Percentiles rank a stretch among this genome's conserved stretches.
Evolutionary conservation across 345 rosid species (phyloP).

Genomic region (Pistacia vera): DNA sequence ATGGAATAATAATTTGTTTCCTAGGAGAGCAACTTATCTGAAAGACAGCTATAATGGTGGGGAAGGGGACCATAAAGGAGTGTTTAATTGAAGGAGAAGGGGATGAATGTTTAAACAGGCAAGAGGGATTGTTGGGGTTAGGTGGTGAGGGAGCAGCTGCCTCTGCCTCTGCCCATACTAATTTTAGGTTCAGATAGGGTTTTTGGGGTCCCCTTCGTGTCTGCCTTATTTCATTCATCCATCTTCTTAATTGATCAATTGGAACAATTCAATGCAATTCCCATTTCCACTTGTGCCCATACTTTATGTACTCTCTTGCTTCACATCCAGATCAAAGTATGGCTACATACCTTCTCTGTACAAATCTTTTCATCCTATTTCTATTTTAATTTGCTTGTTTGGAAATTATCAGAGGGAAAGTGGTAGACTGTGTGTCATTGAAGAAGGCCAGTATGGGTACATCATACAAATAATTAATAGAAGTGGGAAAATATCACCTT

Average conservation of each 20-base stretch:
- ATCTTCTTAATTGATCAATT: too few species aligned
- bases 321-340: neutral
- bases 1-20: slow-evolving; percentile 37
- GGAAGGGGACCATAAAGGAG: slow-evolving; percentile 31
- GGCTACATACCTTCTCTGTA: neutral
- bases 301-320: neutral
- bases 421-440: too few species aligned
- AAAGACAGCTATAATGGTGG: slow-evolving; percentile 46
- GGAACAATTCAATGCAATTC: too few species aligned
- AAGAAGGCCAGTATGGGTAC: too few species aligned
- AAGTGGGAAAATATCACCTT: too few species aligned
- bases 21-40: slow-evolving; percentile 47
- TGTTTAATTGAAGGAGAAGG: neutral
- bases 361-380: too few species aligned
- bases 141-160: slow-evolving; percentile 8
- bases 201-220: neutral
- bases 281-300: neutral
- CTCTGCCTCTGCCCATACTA: neutral
- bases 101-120: too few species aligned
- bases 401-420: too few species aligned
- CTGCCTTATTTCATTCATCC: neutral
- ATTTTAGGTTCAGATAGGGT: neutral
- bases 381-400: neutral
- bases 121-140: slow-evolving; percentile 12
- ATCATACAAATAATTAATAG: too few species aligned